Conservation (phyloP, 23 red algal genomes). For the Gracilaria caudata region DNA sequence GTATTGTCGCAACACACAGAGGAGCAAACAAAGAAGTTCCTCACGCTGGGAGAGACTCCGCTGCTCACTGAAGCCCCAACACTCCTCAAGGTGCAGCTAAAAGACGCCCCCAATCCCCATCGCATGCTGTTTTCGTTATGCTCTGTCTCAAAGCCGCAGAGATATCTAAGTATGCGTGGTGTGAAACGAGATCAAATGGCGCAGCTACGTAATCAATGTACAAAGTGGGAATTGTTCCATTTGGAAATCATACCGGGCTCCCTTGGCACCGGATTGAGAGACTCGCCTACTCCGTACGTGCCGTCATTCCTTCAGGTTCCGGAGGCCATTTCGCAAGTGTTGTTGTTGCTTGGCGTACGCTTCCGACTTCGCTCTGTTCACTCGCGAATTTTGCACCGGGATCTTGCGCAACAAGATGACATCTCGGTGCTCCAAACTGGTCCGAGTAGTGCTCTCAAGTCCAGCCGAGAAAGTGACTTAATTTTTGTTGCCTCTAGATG, state of each 20-base stretch:
- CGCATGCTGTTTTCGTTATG: conserved; percentile 49
- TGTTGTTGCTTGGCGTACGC: conserved; percentile 53
- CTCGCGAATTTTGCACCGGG: conserved; percentile 23
- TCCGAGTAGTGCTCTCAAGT: conserved; percentile 1
- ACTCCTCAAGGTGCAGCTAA: conserved; percentile 40
- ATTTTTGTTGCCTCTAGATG: background rate
- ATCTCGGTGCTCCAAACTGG: conserved; percentile 19
- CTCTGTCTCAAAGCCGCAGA: background rate
- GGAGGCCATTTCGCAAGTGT: conserved; percentile 37
- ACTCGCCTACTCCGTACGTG: background rate
- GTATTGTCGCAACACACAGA: conserved; percentile 2
- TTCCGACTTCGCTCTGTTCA: conserved; percentile 47
- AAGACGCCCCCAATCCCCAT: background rate
- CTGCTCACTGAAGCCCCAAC: background rate
- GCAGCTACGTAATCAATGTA: background rate
- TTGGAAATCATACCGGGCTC: conserved; percentile 56
- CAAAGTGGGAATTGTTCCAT: conserved; percentile 63
- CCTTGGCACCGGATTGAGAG: conserved; percentile 8
- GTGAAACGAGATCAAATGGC: conserved; percentile 5
- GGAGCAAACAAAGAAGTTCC: background rate
- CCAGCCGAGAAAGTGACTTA: background rate
- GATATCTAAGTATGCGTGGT: conserved; percentile 16
- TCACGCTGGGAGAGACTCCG: conserved; percentile 16
- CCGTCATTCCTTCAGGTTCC: background rate
- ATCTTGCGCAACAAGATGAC: background rate